phyloP scores from a whole-genome alignment of 148 eudicot species.

The Rhododendron williamsianum region DNA sequence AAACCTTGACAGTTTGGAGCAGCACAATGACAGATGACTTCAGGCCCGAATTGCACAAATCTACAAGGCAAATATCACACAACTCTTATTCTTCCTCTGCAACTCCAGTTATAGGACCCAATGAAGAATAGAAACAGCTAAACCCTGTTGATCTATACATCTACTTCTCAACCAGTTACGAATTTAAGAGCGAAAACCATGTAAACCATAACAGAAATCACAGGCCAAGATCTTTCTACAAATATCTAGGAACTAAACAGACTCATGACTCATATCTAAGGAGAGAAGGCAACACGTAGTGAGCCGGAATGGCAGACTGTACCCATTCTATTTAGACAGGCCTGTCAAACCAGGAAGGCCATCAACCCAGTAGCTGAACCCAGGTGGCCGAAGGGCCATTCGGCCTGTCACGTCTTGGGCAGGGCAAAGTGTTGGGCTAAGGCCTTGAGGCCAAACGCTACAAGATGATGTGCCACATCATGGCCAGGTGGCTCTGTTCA shows the following conservation, averaged over 20 bases:
- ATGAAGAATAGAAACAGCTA: neutral
- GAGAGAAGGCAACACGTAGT: neutral
- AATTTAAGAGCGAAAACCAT: neutral
- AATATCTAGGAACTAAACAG: neutral
- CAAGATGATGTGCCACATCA: too few species aligned
- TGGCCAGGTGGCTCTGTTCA: too few species aligned
- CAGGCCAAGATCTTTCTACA: neutral
- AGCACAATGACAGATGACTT: conserved; percentile 86
- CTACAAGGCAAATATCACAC: conserved; percentile 27
- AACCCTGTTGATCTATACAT: neutral
- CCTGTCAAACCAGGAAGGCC: neutral
- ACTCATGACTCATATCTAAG: neutral
- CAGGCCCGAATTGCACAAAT: conserved; percentile 92
- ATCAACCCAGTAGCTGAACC: neutral
- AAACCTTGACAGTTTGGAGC: conserved; percentile 77
- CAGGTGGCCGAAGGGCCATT: neutral
- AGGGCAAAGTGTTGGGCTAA: neutral
- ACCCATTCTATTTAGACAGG: neutral
- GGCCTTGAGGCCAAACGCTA: neutral
- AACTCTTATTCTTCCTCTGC: neutral
- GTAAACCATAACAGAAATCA: neutral
- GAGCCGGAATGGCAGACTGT: too few species aligned
- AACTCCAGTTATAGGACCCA: neutral
- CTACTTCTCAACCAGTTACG: neutral
- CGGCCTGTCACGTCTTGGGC: neutral